A percentile compares a stretch with the other conserved stretches of the same genome.
phyloP scores from a whole-genome alignment of 1,284 basidiomycete genomes.

The Fomes fomentarius region DNA sequence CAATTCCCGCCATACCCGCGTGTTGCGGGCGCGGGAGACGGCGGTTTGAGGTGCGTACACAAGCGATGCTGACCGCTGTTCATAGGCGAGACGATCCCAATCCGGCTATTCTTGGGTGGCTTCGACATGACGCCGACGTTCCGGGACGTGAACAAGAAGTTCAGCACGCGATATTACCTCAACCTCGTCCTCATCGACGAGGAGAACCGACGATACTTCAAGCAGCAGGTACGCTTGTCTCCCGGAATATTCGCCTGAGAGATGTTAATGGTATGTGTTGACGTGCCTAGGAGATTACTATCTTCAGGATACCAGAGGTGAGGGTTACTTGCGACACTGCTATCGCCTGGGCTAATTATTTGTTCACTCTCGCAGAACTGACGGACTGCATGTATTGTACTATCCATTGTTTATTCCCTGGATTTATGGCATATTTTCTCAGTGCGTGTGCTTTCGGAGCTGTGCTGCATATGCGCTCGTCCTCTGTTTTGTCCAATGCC shows the following conservation, averaged over 20 bases:
- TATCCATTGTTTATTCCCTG: constrained; percentile 33
- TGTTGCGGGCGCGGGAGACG: no score
- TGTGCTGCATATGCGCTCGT: no score
- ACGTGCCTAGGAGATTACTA: constrained; percentile 61
- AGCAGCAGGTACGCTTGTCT: constrained; percentile 77
- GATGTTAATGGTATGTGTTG: no score
- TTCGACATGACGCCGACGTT: constrained; percentile 99
- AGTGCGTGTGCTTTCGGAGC: no score
- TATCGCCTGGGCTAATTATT: neutral
- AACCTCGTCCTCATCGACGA: constrained; percentile 98
- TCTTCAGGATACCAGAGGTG: constrained; percentile 78
- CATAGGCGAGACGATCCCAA: constrained; percentile 95
- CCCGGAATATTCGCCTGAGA: no score
- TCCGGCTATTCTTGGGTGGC: constrained; percentile 95
- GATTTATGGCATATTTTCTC: constrained; percentile 15
- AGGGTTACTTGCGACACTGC: constrained; percentile 25
- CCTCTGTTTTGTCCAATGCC: no score
- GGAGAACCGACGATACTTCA: constrained; percentile 95
- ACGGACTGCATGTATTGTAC: constrained; percentile 31
- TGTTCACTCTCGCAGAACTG: constrained; percentile 29
- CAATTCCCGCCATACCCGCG: no score
- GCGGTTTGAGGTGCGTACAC: no score
- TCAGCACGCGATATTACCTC: constrained; percentile 94
- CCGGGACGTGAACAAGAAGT: constrained; percentile 99
- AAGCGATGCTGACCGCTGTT: constrained; percentile 2